Base-by-base conservation (phyloP, 163 green algal genomes). In the Scenedesmus sp. region DNA sequence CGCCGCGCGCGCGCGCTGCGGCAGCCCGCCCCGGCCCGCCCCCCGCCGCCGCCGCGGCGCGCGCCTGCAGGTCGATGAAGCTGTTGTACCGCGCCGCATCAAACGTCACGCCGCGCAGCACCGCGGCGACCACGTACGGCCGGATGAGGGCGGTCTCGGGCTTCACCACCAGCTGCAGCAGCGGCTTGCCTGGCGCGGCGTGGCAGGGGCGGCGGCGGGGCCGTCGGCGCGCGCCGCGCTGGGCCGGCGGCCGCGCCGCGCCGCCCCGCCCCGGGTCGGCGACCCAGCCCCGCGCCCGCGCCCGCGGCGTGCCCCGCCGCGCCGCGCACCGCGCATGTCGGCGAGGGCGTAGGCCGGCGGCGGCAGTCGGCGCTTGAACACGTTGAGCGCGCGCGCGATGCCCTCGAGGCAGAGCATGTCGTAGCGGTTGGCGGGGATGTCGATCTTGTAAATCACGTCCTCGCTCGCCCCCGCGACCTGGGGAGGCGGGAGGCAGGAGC, bases 371-470 rank as follows among this genome's bases (percentile, higher is more conserved):
- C 89, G 83, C 22, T 85, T 89, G 89, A 99, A 99, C 44, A 99
- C 92, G 86, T 98, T 98, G 36, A 99, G 89, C 0, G 96, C 94
- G 34, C 95, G 90, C 0, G 94, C 85, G 65, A 99, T 98, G 72
- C 96, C 96, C 89, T 99, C 96, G 51, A 99, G 78, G 88, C 96
- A 99, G 50, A 99, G 90, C 91, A 99, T 98, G 87, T 99, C 96
- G 83, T 99, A 99, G 42, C 96, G 90, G 88, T 99, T 99, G 72
- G 96, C 96, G 29, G 96, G 96, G 76, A 99, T 98, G 87, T 99
- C 96, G 70, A 99, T 98, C 75, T 98, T 98, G 87, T 99, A 99
- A 60, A 99, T 95, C 26, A 98, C 88, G 58, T 97, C 90, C 56
- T 93, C 88, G 29, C 71, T 84, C 18, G 77, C 84, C n/a, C n/a